phyloP scores from a whole-genome alignment of 805 yeast genomes.

The Starmerella stellata region DNA sequence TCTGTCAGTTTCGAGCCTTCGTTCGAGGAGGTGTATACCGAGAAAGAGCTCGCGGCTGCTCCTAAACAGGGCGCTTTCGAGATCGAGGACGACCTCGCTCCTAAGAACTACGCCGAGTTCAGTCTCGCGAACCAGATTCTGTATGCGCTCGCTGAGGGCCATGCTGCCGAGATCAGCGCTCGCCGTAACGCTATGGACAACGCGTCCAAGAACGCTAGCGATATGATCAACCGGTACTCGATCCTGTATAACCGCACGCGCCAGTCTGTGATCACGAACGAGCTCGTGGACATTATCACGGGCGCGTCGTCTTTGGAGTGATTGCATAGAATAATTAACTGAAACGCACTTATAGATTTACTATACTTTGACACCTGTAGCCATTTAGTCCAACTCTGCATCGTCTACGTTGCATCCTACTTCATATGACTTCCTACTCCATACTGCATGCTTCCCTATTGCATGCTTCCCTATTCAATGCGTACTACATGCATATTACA shows the following conservation, averaged over 20 bases:
- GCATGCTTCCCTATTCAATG: too few species aligned
- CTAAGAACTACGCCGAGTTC: slow-evolving; percentile 48
- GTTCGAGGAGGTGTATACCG: slow-evolving; percentile 44
- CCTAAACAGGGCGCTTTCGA: slow-evolving; percentile 72
- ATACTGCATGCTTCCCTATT: too few species aligned
- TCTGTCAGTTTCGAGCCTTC: slow-evolving; percentile 85
- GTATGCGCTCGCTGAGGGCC: slow-evolving; percentile 91
- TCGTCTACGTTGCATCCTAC: too few species aligned
- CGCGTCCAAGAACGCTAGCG: slow-evolving; percentile 98
- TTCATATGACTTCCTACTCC: too few species aligned
- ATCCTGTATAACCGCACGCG: slow-evolving; percentile 98
- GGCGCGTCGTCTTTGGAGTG: slow-evolving; percentile 98
- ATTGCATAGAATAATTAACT: slow-evolving; percentile 6
- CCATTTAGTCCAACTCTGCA: too few species aligned
- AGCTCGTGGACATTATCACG: slow-evolving; percentile 96
- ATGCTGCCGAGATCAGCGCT: slow-evolving; percentile 93
- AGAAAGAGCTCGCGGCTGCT: slow-evolving; percentile 58
- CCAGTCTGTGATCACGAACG: slow-evolving; percentile 98
- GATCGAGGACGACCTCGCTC: slow-evolving; percentile 34
- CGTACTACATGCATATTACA: too few species aligned
- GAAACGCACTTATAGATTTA: too few species aligned
- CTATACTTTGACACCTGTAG: too few species aligned
- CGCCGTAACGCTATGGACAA: slow-evolving; percentile 99
- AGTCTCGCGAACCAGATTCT: slow-evolving; percentile 76
- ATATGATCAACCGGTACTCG: slow-evolving; percentile 90